Evolutionary conservation across 345 rosid genomes (phyloP).

Genomic region (Eucalyptus cloeziana): DNA sequence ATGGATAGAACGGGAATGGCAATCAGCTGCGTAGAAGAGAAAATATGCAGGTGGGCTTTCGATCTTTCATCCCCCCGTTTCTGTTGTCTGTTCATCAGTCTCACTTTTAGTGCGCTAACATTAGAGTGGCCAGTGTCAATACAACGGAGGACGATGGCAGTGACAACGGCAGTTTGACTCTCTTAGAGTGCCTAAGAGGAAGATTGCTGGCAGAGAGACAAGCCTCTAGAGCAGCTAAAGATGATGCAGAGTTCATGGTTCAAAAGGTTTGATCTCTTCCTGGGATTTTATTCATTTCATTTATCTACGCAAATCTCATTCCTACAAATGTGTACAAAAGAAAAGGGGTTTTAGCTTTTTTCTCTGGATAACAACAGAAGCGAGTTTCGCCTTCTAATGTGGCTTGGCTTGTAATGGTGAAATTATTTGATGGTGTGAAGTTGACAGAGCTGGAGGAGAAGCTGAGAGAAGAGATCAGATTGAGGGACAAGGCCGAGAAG

Average conservation of each 20-base stretch:
- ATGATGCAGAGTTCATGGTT: conserved; percentile 50
- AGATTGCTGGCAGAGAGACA: conserved; percentile 86
- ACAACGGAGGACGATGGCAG: conserved; percentile 32
- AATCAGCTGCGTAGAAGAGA: background rate
- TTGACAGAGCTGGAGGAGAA: conserved; percentile 46
- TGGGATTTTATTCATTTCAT: background rate
- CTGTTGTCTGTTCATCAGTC: background rate
- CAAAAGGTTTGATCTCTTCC: conserved; percentile 30
- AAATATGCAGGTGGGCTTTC: background rate
- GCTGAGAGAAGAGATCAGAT: conserved; percentile 53
- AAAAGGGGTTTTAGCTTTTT: background rate
- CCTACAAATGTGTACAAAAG: background rate
- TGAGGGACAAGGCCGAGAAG: conserved; percentile 59
- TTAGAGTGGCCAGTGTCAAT: conserved; percentile 12
- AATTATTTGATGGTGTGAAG: conserved; percentile 14
- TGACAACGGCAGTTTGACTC: conserved; percentile 27
- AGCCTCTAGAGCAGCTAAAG: conserved; percentile 57
- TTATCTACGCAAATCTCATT: background rate
- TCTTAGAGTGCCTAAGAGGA: conserved; percentile 74
- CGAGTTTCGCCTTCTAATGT: background rate
- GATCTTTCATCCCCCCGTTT: background rate
- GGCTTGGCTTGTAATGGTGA: background rate
- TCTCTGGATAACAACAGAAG: background rate
- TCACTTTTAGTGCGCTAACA: background rate
- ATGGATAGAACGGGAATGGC: background rate